A percentile compares a stretch with the other conserved stretches of the same genome.
Evolutionary conservation across 2,329 filamentous ascomycete species (phyloP).

Genomic region (Sarocladiaceae sp.): DNA sequence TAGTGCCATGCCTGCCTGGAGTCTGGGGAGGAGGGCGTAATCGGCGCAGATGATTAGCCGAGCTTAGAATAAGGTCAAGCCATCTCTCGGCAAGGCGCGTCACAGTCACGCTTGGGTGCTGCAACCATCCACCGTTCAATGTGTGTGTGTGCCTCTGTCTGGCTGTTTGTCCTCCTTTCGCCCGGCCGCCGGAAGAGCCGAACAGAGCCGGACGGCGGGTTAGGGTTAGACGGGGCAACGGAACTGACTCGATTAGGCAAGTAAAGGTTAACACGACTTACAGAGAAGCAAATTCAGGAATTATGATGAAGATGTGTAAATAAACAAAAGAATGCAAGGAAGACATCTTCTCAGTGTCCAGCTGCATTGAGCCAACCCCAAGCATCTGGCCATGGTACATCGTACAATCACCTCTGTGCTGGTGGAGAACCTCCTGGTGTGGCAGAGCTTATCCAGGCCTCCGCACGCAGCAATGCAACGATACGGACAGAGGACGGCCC

Average conservation of each 20-base stretch:
- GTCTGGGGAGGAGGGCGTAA: too few relatives aligned
- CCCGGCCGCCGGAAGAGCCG: slow-evolving; percentile 3
- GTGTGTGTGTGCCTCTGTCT: too few relatives aligned
- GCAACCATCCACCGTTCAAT: too few relatives aligned
- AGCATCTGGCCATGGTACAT: too few relatives aligned
- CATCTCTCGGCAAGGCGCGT: too few relatives aligned
- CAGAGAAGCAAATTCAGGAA: neutral
- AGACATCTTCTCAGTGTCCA: too few relatives aligned
- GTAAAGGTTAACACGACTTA: slow-evolving; percentile 1
- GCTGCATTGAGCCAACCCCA: too few relatives aligned
- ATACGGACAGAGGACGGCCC: neutral
- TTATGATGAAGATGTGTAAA: neutral
- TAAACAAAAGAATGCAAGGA: neutral
- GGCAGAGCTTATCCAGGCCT: slow-evolving; percentile 3
- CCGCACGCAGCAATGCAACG: neutral
- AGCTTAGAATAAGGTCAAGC: neutral
- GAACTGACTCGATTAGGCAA: slow-evolving; percentile 8
- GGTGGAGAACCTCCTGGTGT: neutral
- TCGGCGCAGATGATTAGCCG: neutral
- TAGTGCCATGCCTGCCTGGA: neutral
- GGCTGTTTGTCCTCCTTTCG: slow-evolving; percentile 1
- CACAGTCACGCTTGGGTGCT: too few relatives aligned
- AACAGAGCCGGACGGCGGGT: slow-evolving; percentile 3
- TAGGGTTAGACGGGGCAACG: slow-evolving; percentile 4
- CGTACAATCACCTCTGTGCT: neutral